phyloP scores from a whole-genome alignment of 1,284 basidiomycete genomes.

The Naganishia sp. region DNA sequence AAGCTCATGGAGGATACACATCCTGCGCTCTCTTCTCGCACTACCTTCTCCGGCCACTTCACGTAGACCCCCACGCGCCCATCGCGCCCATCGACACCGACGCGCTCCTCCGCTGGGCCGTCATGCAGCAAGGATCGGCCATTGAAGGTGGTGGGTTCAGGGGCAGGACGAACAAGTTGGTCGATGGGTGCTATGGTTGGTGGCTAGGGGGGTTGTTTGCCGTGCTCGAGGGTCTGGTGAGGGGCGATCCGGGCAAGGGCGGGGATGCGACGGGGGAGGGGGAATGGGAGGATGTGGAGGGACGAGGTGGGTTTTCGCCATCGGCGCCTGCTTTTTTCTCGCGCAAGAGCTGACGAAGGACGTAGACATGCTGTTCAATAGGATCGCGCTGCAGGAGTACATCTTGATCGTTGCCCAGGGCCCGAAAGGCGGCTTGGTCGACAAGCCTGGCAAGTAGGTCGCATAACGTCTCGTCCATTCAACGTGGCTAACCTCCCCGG shows the following conservation, averaged over 20 bases:
- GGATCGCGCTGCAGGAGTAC: conserved; percentile 79
- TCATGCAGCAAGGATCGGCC: conserved; percentile 79
- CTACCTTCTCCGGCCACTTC: conserved; percentile 63
- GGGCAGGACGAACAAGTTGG: conserved; percentile 94
- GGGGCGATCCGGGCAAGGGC: conserved; percentile 39
- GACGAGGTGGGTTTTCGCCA: conserved; percentile 27
- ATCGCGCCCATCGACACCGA: conserved; percentile 56
- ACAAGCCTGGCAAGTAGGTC: conserved; percentile 88
- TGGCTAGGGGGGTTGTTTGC: conserved; percentile 93
- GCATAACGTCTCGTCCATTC: not conserved
- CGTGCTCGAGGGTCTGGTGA: conserved; percentile 67
- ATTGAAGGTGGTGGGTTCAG: conserved; percentile 89
- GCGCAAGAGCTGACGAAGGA: conserved; percentile 35
- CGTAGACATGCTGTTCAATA: conserved; percentile 49
- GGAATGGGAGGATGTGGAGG: conserved; percentile 42
- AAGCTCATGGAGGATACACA: conserved; percentile 97
- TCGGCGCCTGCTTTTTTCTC: no score
- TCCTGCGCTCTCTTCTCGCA: conserved; percentile 87
- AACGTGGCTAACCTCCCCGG: not conserved
- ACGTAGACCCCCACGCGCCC: not conserved
- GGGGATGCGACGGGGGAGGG: conserved; percentile 33
- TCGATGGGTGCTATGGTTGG: conserved; percentile 99
- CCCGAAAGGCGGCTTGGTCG: conserved; percentile 79
- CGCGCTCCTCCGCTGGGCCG: conserved; percentile 76
- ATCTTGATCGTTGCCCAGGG: conserved; percentile 83